These are phyloP conservation scores for Tolypocladium tropicale DNA, from an alignment of 2,329 filamentous ascomycete species.

Conservation along the genomic window DNA sequence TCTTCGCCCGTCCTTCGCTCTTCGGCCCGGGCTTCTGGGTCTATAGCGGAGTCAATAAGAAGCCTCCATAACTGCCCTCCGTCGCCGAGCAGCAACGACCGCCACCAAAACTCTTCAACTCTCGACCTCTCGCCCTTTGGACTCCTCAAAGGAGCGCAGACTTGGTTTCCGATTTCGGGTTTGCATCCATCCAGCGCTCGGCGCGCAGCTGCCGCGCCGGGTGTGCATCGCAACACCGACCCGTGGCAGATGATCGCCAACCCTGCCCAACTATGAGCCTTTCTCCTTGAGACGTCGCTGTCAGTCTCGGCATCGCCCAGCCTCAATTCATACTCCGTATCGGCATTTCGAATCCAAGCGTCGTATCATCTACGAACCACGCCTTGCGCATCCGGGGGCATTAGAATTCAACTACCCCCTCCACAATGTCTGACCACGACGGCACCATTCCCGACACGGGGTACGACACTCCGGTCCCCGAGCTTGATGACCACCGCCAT, in stretches of 20 bases:
- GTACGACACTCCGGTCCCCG: constrained; percentile 64
- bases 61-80: constrained; percentile 76
- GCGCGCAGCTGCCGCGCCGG: constrained; percentile 27
- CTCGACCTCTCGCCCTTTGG: neutral
- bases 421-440: constrained; percentile 56
- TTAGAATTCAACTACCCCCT: neutral
- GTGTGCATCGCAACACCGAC: constrained; percentile 10
- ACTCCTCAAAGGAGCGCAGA: neutral
- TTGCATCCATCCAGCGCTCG: constrained; percentile 22
- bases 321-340: constrained; percentile 4
- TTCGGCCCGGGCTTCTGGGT: constrained; percentile 88
- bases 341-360: too few relatives aligned
- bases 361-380: neutral
- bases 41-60: constrained; percentile 92
- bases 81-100: neutral
- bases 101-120: neutral
- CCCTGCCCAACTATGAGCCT: constrained; percentile 17
- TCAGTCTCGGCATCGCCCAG: neutral
- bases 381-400: neutral
- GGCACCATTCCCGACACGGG: constrained; percentile 49
- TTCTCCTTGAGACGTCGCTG: constrained; percentile 13
- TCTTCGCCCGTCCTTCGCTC: constrained; percentile 72
- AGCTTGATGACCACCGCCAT: constrained; percentile 80
- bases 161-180: constrained; percentile 9
- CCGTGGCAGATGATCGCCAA: constrained; percentile 5